phyloP scores from a whole-genome alignment of 306 rosid genomes.

The Gillenia trifoliata region DNA sequence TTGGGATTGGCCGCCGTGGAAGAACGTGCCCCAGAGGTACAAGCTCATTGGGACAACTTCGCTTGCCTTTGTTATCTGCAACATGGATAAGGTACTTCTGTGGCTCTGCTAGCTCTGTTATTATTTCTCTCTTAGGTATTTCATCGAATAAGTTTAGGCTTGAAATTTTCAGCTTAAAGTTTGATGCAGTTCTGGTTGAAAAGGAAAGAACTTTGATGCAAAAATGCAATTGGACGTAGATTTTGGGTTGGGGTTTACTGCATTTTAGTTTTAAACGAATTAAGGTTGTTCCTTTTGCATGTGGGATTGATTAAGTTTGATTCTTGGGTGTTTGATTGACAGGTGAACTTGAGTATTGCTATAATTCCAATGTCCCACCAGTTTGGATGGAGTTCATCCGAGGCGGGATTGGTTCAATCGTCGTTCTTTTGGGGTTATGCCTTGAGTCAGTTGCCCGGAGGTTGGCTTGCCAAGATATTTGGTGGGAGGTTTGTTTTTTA shows the following conservation, averaged over 20 bases:
- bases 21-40: conserved; percentile 78
- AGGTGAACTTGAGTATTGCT: conserved; percentile 97
- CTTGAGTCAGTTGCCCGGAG: conserved; percentile 93
- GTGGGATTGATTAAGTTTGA: neutral
- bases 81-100: conserved; percentile 82
- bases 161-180: neutral
- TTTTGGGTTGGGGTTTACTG: neutral
- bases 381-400: conserved; percentile 90
- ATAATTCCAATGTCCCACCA: conserved; percentile 95
- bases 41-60: conserved; percentile 80
- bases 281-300: neutral
- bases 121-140: neutral
- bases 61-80: conserved; percentile 88
- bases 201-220: neutral
- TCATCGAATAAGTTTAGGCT: neutral
- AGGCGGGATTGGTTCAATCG: conserved; percentile 95
- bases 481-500: conserved; percentile 82
- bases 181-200: neutral
- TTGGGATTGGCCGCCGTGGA: conserved; percentile 84
- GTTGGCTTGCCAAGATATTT: conserved; percentile 91
- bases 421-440: conserved; percentile 99
- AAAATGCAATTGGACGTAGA: neutral
- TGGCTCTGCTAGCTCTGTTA: neutral
- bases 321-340: conserved; percentile 16
- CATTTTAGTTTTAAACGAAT: neutral